phyloP scores from a whole-genome alignment of 2,329 filamentous ascomycete species.

The Fusarium incarnatum region DNA sequence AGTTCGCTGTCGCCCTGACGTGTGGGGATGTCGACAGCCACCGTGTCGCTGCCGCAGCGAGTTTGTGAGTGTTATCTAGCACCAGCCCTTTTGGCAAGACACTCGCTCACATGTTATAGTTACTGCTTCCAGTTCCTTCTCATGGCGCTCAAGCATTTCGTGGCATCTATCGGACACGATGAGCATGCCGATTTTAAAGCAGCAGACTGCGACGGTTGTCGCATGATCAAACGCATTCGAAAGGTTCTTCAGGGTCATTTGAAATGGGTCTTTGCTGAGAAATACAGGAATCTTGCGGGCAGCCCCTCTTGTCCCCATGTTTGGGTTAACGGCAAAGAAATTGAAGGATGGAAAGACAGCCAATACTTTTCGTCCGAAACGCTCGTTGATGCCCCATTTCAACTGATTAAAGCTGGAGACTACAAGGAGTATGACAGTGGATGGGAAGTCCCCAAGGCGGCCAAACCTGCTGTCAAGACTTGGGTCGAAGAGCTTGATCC shows the following conservation, averaged over 20 bases:
- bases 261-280: neutral
- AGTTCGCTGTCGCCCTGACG: neutral
- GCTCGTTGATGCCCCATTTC: neutral
- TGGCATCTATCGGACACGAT: fast-evolving
- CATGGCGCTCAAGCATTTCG: neutral
- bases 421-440: neutral
- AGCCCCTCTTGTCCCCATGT: neutral
- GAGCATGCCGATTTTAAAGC: fast-evolving
- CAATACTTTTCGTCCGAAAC: fast-evolving
- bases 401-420: neutral
- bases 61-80: too few species aligned
- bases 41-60: neutral
- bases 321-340: neutral
- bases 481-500: neutral
- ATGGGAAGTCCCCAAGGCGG: neutral
- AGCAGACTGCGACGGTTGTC: fast-evolving
- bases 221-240: neutral
- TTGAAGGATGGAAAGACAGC: fast-evolving
- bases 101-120: too few species aligned
- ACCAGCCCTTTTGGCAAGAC: too few species aligned
- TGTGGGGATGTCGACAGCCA: neutral
- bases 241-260: neutral
- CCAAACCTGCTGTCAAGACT: neutral
- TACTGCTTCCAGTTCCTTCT: neutral
- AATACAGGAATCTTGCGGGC: fast-evolving